A percentile compares a stretch with the other conserved stretches of the same genome.
phyloP scores from a whole-genome alignment of 1,284 basidiomycete genomes.

The Ceratobasidium sp. region DNA sequence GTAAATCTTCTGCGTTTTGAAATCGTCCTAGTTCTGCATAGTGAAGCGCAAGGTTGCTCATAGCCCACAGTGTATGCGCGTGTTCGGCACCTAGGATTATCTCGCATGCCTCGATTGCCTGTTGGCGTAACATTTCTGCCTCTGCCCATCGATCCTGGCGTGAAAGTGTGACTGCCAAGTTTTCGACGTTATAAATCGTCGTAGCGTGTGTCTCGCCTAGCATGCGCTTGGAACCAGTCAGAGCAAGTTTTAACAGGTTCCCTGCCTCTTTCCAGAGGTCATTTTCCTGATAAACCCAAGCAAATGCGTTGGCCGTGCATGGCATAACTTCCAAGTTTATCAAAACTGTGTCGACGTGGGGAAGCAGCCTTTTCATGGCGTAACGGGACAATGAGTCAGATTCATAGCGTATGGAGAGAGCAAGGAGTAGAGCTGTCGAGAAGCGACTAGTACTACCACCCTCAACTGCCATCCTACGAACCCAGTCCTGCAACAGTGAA shows the following conservation, averaged over 20 bases:
- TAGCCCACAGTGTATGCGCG: background rate
- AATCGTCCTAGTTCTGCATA: background rate
- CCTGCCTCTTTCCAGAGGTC: background rate
- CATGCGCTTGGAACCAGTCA: background rate
- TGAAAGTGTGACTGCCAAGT: background rate
- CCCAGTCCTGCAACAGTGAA: conserved; percentile 10
- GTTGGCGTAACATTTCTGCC: background rate
- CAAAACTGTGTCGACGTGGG: background rate
- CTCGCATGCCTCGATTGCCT: background rate
- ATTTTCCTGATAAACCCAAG: background rate
- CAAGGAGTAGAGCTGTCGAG: background rate
- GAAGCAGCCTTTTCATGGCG: background rate
- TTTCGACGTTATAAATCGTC: background rate
- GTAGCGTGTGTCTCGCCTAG: background rate
- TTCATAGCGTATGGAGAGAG: background rate
- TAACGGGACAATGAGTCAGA: background rate
- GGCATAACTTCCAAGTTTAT: background rate
- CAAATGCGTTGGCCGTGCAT: background rate
- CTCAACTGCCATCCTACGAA: background rate
- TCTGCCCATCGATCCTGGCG: background rate
- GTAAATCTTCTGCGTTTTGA: background rate
- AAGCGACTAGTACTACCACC: background rate
- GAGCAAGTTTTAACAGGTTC: background rate
- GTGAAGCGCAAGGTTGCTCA: background rate
- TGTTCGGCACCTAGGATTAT: background rate